These are phyloP conservation scores for Solanum infundibuliforme DNA, from an alignment of 257 asterid species.

Conservation along the genomic window DNA sequence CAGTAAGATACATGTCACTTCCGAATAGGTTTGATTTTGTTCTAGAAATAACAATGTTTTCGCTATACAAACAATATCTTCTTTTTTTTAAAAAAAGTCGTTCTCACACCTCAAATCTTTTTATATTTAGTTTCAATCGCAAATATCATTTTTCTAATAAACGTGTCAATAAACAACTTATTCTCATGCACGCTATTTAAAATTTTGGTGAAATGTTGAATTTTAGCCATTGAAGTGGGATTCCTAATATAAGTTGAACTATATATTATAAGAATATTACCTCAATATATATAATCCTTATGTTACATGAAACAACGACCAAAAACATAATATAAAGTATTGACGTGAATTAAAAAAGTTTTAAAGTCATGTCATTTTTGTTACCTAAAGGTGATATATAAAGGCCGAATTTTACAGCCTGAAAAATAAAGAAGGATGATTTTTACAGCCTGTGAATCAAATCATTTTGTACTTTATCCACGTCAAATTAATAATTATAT, in stretches of 20 bases:
- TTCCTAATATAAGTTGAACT: neutral
- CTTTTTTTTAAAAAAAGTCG: rapidly evolving
- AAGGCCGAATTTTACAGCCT: neutral
- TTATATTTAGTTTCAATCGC: neutral
- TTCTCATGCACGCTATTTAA: too few relatives aligned
- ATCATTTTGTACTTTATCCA: neutral
- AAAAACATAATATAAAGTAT: neutral
- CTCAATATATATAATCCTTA: neutral
- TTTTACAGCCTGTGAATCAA: neutral
- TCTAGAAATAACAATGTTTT: too few relatives aligned
- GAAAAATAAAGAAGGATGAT: neutral
- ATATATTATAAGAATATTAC: neutral
- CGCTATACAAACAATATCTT: neutral
- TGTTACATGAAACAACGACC: neutral
- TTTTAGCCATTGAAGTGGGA: neutral
- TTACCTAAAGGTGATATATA: neutral
- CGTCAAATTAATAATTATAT: neutral
- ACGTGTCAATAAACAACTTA: neutral
- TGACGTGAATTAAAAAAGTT: neutral
- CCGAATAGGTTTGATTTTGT: too few relatives aligned
- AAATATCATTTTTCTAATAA: neutral
- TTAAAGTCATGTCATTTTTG: neutral
- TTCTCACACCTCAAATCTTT: neutral
- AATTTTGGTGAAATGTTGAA: neutral
- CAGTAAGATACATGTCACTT: too few relatives aligned